Evolutionary conservation across 2,329 filamentous ascomycete species (phyloP).

Genomic region (Fusarium sp.): DNA sequence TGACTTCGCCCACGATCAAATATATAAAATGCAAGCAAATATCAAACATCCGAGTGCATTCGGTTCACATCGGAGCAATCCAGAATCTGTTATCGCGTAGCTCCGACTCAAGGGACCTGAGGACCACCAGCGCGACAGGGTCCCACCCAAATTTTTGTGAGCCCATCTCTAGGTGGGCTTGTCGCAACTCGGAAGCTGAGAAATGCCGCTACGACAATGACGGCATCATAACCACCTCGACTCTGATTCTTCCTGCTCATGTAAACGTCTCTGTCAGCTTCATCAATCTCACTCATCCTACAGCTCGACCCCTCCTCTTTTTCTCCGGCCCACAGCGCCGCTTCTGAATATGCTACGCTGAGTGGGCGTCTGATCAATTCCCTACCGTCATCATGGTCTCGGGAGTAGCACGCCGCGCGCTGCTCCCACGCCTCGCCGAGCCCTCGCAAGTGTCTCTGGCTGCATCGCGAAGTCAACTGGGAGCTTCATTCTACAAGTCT

Average conservation of each 20-base stretch:
- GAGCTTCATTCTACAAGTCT: conserved; percentile 32
- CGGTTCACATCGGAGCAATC: conserved; percentile 39
- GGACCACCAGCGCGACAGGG: conserved; percentile 27
- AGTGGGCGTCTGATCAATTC: conserved; percentile 43
- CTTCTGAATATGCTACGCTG: conserved; percentile 50
- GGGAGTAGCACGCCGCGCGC: conserved; percentile 62
- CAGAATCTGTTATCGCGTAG: conserved; percentile 28
- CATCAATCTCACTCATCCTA: conserved; percentile 11
- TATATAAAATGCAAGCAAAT: not conserved
- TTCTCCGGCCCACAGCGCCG: conserved; percentile 31
- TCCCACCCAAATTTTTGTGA: conserved; percentile 44
- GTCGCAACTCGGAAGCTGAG: conserved; percentile 48
- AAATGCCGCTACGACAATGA: conserved; percentile 53
- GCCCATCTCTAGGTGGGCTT: conserved; percentile 14
- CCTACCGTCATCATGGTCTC: conserved; percentile 60
- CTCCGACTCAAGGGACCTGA: conserved; percentile 32
- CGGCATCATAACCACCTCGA: conserved; percentile 49
- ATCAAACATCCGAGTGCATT: conserved; percentile 23
- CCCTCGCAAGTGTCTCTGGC: conserved; percentile 46
- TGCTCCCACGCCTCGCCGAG: conserved; percentile 61
- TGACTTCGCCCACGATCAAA: not conserved
- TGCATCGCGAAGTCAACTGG: conserved; percentile 42
- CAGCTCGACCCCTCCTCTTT: conserved; percentile 9
- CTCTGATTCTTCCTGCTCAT: conserved; percentile 37
- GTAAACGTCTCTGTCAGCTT: conserved; percentile 27